phyloP scores from a whole-genome alignment of 1,139 yeast genomes.

The Yamadazyma sp. region DNA sequence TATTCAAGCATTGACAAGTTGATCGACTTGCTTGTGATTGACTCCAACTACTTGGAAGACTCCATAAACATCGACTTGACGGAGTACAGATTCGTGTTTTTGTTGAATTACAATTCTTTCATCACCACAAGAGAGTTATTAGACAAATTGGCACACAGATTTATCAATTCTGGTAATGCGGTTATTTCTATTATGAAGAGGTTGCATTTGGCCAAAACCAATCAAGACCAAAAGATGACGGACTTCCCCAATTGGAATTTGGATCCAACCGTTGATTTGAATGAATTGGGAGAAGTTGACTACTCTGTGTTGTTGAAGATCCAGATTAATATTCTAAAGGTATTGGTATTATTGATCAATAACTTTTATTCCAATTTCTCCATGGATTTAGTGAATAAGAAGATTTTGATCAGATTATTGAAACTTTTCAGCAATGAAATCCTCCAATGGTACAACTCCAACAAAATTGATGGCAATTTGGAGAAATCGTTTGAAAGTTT shows the following conservation, averaged over 20 bases:
- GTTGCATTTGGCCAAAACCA: constrained; percentile 15
- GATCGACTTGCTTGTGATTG: constrained; percentile 43
- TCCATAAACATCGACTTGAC: constrained; percentile 40
- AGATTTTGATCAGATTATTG: constrained; percentile 62
- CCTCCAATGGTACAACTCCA: constrained; percentile 66
- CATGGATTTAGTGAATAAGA: constrained; percentile 63
- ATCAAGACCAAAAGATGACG: constrained; percentile 7
- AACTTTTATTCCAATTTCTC: constrained; percentile 77
- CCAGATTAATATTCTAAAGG: constrained; percentile 81
- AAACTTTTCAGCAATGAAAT: constrained; percentile 69
- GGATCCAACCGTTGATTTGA: constrained; percentile 35
- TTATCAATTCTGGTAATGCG: constrained; percentile 48
- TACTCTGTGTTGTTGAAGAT: constrained; percentile 65
- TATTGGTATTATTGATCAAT: constrained; percentile 67
- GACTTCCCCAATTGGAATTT: constrained; percentile 57
- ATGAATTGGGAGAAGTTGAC: constrained; percentile 45
- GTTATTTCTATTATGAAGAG: constrained; percentile 48
- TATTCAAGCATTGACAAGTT: constrained; percentile 42
- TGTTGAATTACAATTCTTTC: constrained; percentile 44
- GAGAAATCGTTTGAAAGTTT: constrained; percentile 50
- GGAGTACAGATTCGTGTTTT: constrained; percentile 45
- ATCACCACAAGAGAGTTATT: constrained; percentile 43
- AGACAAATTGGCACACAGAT: constrained; percentile 44
- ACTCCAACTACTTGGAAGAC: constrained; percentile 38
- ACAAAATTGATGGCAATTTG: constrained; percentile 40